A percentile compares a stretch with the other conserved stretches of the same genome.
Evolutionary conservation across 2,329 filamentous ascomycete genomes (phyloP).

Genomic region (Colletotrichum destructivum): DNA sequence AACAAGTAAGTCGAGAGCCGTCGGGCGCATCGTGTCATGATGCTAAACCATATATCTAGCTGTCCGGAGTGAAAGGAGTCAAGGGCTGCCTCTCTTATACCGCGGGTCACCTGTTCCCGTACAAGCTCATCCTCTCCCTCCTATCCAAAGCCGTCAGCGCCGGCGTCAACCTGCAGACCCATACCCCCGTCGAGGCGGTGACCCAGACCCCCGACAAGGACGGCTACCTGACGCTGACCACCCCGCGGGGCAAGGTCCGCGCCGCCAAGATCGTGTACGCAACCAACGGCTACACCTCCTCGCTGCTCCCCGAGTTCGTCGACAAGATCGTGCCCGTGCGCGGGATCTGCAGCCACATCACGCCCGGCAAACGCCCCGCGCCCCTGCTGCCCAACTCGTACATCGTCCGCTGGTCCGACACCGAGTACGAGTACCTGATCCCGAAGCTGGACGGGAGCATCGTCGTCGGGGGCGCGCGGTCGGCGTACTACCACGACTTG

Average conservation of each 20-base stretch:
- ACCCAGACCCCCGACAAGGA: conserved; percentile 19
- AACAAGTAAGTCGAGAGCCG: conserved; percentile 45
- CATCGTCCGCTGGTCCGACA: conserved; percentile 70
- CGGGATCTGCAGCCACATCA: conserved; percentile 51
- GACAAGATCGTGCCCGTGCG: conserved; percentile 46
- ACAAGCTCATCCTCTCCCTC: conserved; percentile 51
- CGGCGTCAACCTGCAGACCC: conserved; percentile 49
- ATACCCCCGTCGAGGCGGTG: conserved; percentile 26
- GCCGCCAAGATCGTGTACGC: conserved; percentile 46
- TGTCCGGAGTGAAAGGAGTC: conserved; percentile 59
- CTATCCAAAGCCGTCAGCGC: conserved; percentile 43
- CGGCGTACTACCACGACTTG: conserved; percentile 50
- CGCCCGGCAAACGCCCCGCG: conserved; percentile 50
- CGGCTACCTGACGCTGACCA: conserved; percentile 36
- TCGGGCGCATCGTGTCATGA: conserved; percentile 49
- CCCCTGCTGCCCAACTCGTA: conserved; percentile 66
- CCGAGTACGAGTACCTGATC: conserved; percentile 79
- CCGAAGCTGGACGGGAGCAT: conserved; percentile 64
- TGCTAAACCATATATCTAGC: conserved; percentile 54
- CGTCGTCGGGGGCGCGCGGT: conserved; percentile 59
- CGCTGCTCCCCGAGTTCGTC: conserved; percentile 45
- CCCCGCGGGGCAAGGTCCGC: conserved; percentile 44
- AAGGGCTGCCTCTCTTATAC: conserved; percentile 56
- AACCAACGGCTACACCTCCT: conserved; percentile 50
- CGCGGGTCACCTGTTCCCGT: conserved; percentile 42